A percentile compares a stretch with the other conserved stretches of the same genome.
phyloP scores from a whole-genome alignment of 495 filamentous ascomycete genomes.

The Aspergillus conjunctus region DNA sequence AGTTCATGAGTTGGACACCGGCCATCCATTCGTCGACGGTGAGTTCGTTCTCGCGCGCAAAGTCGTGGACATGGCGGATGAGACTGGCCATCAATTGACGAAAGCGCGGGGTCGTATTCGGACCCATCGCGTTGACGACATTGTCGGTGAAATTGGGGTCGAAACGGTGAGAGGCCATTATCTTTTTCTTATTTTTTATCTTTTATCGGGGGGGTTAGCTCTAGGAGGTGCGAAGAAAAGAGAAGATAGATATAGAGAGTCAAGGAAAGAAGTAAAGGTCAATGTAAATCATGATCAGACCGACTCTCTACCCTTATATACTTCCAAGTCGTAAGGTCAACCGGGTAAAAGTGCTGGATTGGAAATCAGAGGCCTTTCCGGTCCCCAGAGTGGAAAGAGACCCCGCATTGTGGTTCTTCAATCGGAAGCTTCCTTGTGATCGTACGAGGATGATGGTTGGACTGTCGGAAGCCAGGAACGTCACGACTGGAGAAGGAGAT shows the following conservation, averaged over 20 bases:
- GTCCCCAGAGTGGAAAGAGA: conserved; percentile 18
- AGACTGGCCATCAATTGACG: conserved; percentile 45
- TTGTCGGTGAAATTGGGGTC: conserved; percentile 67
- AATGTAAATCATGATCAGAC: not conserved
- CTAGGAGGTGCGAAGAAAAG: not conserved
- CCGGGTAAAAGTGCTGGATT: conserved; percentile 12
- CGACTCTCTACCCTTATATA: conserved; percentile 11
- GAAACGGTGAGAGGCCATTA: conserved; percentile 44
- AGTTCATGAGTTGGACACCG: conserved; percentile 63
- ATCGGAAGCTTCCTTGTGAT: conserved; percentile 12
- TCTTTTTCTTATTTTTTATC: conserved; percentile 15
- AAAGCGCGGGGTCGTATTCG: conserved; percentile 60
- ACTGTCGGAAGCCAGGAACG: not conserved
- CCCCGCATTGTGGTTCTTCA: conserved; percentile 17
- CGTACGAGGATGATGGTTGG: conserved; percentile 6
- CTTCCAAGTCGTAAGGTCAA: not conserved
- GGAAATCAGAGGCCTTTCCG: conserved; percentile 8
- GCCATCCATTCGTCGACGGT: conserved; percentile 53
- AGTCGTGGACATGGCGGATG: conserved; percentile 51
- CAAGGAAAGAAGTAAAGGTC: not conserved
- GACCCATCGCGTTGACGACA: conserved; percentile 71
- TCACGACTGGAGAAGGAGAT: not conserved
- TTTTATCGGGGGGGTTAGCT: not conserved
- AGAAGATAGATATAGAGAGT: not conserved
- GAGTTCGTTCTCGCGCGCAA: conserved; percentile 52